Evolutionary conservation across 2,329 filamentous ascomycete genomes (phyloP).

Genomic region (Alternaria sp.): DNA sequence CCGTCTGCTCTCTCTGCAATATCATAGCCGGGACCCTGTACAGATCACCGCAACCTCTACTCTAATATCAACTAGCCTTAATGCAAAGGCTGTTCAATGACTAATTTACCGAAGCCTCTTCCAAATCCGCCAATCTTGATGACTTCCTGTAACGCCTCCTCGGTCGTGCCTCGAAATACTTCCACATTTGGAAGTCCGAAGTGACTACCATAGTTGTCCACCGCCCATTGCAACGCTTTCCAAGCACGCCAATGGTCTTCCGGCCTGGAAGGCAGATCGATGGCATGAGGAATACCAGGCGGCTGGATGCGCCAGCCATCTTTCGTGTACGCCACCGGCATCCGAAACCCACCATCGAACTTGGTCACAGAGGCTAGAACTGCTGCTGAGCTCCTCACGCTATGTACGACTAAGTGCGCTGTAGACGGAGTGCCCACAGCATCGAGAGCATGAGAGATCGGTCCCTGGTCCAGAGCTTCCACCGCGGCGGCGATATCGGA

Average conservation of each 20-base stretch:
- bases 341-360: constrained; percentile 2
- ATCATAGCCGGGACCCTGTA: background rate
- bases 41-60: background rate
- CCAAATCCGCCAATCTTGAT: background rate
- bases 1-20: background rate
- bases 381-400: background rate
- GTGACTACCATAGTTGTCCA: constrained; percentile 12
- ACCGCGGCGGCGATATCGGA: constrained; percentile 9
- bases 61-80: background rate
- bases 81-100: constrained; percentile 4
- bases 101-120: constrained; percentile 8
- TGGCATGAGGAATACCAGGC: background rate
- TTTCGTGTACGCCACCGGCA: constrained; percentile 1
- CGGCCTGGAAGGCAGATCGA: constrained; percentile 2
- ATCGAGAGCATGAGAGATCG: constrained; percentile 6
- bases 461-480: constrained; percentile 4
- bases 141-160: constrained; percentile 9
- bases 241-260: constrained; percentile 1
- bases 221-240: constrained; percentile 1
- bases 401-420: background rate
- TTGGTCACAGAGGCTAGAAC: constrained; percentile 1
- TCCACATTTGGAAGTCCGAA: constrained; percentile 8
- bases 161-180: constrained; percentile 2
- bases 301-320: constrained; percentile 3
- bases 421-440: background rate